A percentile compares a stretch with the other conserved stretches of the same genome.
These are phyloP conservation scores for Tetrahymena malaccensis DNA, from an alignment of 73 alveolate genomes.

Conservation along the genomic window DNA sequence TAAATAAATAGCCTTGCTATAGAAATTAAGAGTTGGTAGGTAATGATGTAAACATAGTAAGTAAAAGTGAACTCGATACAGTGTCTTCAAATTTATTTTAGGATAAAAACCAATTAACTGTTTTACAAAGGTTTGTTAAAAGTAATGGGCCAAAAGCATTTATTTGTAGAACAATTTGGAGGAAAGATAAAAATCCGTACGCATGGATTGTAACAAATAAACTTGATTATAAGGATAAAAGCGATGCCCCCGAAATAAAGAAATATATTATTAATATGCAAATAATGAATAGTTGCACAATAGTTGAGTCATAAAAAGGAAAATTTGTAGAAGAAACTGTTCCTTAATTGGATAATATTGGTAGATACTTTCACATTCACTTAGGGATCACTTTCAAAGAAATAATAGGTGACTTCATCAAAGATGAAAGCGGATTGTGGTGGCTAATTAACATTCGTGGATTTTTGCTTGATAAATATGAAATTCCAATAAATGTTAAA, in stretches of 20 bases:
- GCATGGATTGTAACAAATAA: conserved; percentile 84
- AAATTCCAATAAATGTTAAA: neutral
- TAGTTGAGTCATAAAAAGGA: conserved; percentile 83
- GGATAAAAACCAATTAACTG: conserved; percentile 48
- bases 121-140: conserved; percentile 81
- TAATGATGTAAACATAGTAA: conserved; percentile 41
- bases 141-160: conserved; percentile 94
- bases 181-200: conserved; percentile 68
- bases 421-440: conserved; percentile 90
- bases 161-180: conserved; percentile 82
- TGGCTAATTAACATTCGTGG: conserved; percentile 80
- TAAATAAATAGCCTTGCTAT: conserved; percentile 15
- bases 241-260: conserved; percentile 61
- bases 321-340: conserved; percentile 77
- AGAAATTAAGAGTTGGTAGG: conserved; percentile 43
- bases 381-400: conserved; percentile 72
- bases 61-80: conserved; percentile 48
- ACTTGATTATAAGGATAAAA: conserved; percentile 60
- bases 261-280: conserved; percentile 74
- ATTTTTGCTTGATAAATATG: conserved; percentile 23
- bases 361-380: conserved; percentile 67
- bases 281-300: conserved; percentile 63
- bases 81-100: conserved; percentile 28
- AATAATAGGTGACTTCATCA: conserved; percentile 87
- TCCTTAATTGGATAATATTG: conserved; percentile 70